Evolutionary conservation across 495 filamentous ascomycete genomes (phyloP), one percentile per base, ranked within the genome.

Genomic region (Penicillium salamii): DNA sequence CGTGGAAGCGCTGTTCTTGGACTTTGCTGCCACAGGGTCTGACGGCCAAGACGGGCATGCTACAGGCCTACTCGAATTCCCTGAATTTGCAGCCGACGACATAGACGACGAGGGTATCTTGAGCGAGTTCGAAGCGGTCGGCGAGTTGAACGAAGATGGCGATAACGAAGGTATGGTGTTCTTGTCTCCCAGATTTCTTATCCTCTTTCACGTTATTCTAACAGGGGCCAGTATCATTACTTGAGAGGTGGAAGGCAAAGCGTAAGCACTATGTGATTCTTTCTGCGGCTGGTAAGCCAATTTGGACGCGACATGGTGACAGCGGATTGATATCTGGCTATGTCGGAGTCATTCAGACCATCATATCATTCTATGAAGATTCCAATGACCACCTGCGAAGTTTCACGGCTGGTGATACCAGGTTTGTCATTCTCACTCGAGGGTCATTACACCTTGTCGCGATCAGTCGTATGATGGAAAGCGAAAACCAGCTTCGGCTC

Each of bases 231-330:
- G 87, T 88, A 37, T 57, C 84, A 36, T 72, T 91, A 28, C 71
- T 95, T 36, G 66, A 75, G 19, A 74, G 82, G 49, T 96, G 88
- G 89, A 90, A 89, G 63, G 78, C 86, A 17, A 95, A 96, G 64
- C 75, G 89, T 52, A 99, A 99, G 64, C 93, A 99, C 66, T 99
- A 93, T 62, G 76, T 99, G 56, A 95, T 99, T 58, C 74, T 99
- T 0, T 97, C 95, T 2, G 90, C 89, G 9, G 93, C 95, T 24
- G 95, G 95, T n/a, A 99, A 99, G 63, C 95, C 95, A 4, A 92
- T 99, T 31, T 99, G 90, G 68, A 96, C 89, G 49, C 79, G 95
- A 47, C 90, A 99, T 64, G 95, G 95, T 19, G 90, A 96, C 52
- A 80, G 95, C 52, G 83, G 85, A 15, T 70, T 97, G 29, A 86